A percentile compares a stretch with the other conserved stretches of the same genome.
Conservation (phyloP, 129 eudicot species). For the Kitagawia praeruptora region DNA sequence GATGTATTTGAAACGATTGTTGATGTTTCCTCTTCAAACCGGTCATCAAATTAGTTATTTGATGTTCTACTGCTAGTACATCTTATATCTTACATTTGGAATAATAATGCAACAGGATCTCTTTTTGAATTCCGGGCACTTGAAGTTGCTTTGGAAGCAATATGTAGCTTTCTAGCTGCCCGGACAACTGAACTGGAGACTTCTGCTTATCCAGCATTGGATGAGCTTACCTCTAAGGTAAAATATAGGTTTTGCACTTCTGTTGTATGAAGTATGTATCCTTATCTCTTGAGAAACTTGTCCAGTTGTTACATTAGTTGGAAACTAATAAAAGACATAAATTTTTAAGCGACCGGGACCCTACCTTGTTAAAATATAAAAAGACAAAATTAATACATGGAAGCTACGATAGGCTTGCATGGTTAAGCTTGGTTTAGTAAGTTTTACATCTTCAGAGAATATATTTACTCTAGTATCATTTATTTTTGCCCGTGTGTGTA, state of each 20-base stretch:
- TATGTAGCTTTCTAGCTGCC: conserved; percentile 83
- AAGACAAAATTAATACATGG: too few relatives aligned
- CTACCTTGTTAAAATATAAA: too few relatives aligned
- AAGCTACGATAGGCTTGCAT: neutral
- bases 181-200: conserved; percentile 80
- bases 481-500: neutral
- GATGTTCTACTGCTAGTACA: neutral
- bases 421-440: too few relatives aligned
- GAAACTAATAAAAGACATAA: too few relatives aligned
- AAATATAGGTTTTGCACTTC: too few relatives aligned
- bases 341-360: too few relatives aligned
- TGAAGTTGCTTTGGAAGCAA: conserved; percentile 86
- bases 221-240: conserved; percentile 87
- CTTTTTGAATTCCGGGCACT: conserved; percentile 91
- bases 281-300: too few relatives aligned
- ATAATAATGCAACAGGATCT: conserved; percentile 41
- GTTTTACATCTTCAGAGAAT: too few relatives aligned
- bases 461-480: too few relatives aligned
- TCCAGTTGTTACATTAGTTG: neutral
- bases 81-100: conserved; percentile 1
- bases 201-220: conserved; percentile 86
- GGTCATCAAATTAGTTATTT: neutral
- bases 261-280: too few relatives aligned
- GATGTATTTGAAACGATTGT: neutral
- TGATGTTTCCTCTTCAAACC: neutral